Conservation (phyloP, 257 asterid genomes). For the Echium plantagineum region DNA sequence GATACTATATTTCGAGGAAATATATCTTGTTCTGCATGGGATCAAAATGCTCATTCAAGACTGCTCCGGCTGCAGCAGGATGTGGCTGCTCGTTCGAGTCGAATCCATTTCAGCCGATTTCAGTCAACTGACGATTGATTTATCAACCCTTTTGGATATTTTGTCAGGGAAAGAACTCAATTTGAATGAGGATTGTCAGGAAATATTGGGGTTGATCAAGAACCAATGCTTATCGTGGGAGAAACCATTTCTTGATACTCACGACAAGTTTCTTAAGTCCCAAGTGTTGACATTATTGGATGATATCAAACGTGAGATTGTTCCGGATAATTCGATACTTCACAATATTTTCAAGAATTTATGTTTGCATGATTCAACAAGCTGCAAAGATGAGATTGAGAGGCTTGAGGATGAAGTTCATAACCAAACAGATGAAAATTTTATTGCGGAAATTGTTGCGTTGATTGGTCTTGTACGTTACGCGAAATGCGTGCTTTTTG, state of each 20-base stretch:
- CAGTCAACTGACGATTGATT: constrained; percentile 45
- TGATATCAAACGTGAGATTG: constrained; percentile 47
- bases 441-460: constrained; percentile 46
- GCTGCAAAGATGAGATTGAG: constrained; percentile 64
- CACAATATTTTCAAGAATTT: constrained; percentile 41
- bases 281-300: constrained; percentile 57
- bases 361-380: constrained; percentile 38
- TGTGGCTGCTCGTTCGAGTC: constrained; percentile 69
- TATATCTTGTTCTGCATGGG: constrained; percentile 61
- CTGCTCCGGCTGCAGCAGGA: constrained; percentile 45
- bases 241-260: constrained; percentile 22
- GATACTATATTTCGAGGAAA: constrained; percentile 63
- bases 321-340: constrained; percentile 46
- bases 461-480: constrained; percentile 80
- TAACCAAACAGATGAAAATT: constrained; percentile 49
- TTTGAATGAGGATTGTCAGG: constrained; percentile 50
- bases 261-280: constrained; percentile 34
- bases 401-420: constrained; percentile 56
- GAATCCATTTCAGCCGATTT: constrained; percentile 36
- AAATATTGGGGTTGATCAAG: constrained; percentile 44
- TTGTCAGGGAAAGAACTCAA: constrained; percentile 53
- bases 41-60: constrained; percentile 49
- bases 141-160: constrained; percentile 69
- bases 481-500: constrained; percentile 80
- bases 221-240: constrained; percentile 50